These are phyloP conservation scores for Erodium maritimum DNA, from an alignment of 345 rosid genomes.

Conservation along the genomic window DNA sequence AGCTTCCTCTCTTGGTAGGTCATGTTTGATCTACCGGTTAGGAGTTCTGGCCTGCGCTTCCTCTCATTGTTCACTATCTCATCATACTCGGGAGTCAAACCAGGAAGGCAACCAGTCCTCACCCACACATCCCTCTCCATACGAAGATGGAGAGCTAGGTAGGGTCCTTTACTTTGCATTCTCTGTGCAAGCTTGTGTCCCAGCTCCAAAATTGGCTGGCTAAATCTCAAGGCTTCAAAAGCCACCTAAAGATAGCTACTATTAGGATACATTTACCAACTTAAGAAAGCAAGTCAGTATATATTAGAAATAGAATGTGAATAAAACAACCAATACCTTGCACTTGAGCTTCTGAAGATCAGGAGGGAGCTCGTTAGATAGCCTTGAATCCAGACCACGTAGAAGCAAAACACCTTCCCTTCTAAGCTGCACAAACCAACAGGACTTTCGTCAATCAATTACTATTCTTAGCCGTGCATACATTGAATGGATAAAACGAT, in stretches of 20 bases:
- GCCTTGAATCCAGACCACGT: slow-evolving; percentile 71
- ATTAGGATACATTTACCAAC: background rate
- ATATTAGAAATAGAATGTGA: background rate
- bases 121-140: slow-evolving; percentile 99
- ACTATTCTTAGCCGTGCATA: slow-evolving; percentile 3
- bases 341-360: slow-evolving; percentile 84
- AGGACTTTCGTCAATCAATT: slow-evolving; percentile 2
- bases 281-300: background rate
- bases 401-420: slow-evolving; percentile 70
- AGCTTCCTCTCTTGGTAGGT: slow-evolving; percentile 60
- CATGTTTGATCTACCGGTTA: slow-evolving; percentile 78
- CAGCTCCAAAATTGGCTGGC: slow-evolving; percentile 48
- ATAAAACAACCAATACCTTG: slow-evolving; percentile 32
- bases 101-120: slow-evolving; percentile 92
- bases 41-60: slow-evolving; percentile 71
- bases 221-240: slow-evolving; percentile 53
- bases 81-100: slow-evolving; percentile 59
- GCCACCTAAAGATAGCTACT: slow-evolving; percentile 45
- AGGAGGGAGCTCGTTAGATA: slow-evolving; percentile 66
- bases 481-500: too few species aligned
- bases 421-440: slow-evolving; percentile 37
- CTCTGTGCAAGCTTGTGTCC: slow-evolving; percentile 76
- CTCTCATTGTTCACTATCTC: slow-evolving; percentile 56
- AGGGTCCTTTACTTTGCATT: slow-evolving; percentile 82
- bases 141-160: slow-evolving; percentile 85